A percentile compares a stretch with the other conserved stretches of the same genome.
Evolutionary conservation across 805 yeast species (phyloP).

Genomic region (Barnettozyma populi): DNA sequence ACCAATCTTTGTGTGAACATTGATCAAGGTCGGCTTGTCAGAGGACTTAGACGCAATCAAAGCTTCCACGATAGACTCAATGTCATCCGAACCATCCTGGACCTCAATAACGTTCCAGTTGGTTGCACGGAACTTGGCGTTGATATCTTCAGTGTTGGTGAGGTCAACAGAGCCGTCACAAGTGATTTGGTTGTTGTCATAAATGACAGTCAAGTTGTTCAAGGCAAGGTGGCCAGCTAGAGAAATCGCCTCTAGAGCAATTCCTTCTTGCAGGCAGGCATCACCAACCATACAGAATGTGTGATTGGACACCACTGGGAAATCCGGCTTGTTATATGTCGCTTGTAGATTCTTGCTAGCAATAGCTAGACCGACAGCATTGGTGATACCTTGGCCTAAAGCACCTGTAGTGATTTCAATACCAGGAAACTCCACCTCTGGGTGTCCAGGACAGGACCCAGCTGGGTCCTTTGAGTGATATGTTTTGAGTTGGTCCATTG

Average conservation of each 20-base stretch:
- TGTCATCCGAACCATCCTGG: slow-evolving; percentile 25
- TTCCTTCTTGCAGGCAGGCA: slow-evolving; percentile 38
- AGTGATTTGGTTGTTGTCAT: slow-evolving; percentile 34
- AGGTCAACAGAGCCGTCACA: slow-evolving; percentile 34
- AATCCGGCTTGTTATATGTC: slow-evolving; percentile 31
- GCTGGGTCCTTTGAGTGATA: slow-evolving; percentile 28
- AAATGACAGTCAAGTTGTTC: slow-evolving; percentile 23
- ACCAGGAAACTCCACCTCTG: slow-evolving; percentile 35
- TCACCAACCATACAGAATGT: slow-evolving; percentile 34
- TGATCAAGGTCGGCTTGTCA: slow-evolving; percentile 33
- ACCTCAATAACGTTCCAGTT: slow-evolving; percentile 35
- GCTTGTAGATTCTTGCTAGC: slow-evolving; percentile 32
- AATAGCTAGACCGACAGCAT: slow-evolving; percentile 36
- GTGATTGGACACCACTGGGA: slow-evolving; percentile 26
- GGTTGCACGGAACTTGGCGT: slow-evolving; percentile 29
- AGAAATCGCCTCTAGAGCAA: slow-evolving; percentile 34
- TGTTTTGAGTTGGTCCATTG: slow-evolving; percentile 30
- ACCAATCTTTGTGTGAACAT: slow-evolving; percentile 32
- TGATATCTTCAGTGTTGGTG: slow-evolving; percentile 30
- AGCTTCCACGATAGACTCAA: neutral
- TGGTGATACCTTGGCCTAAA: slow-evolving; percentile 38
- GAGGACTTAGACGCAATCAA: slow-evolving; percentile 11
- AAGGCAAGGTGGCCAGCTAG: slow-evolving; percentile 35
- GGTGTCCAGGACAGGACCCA: slow-evolving; percentile 34
- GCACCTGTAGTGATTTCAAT: slow-evolving; percentile 38